These are phyloP conservation scores for Colletotrichum musicola DNA, from an alignment of 2,329 filamentous ascomycete species.

Conservation along the genomic window DNA sequence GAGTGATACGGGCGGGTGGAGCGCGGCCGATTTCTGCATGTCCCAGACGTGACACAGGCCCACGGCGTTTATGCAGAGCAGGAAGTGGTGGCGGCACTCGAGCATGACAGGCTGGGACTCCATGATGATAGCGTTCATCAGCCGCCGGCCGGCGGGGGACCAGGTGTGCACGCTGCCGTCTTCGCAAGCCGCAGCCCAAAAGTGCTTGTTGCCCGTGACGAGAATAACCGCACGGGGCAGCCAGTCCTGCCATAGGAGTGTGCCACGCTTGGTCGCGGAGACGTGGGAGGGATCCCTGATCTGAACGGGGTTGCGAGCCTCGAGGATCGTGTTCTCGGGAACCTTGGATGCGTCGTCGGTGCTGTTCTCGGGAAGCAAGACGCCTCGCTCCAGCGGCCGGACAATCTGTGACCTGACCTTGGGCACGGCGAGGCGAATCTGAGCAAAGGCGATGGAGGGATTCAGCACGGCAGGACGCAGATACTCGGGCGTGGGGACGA, in stretches of 20 bases:
- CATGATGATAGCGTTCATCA: slow-evolving; percentile 86
- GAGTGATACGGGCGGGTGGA: slow-evolving; percentile 90
- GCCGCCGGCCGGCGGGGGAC: slow-evolving; percentile 89
- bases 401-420: slow-evolving; percentile 87
- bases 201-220: slow-evolving; percentile 88
- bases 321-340: slow-evolving; percentile 81
- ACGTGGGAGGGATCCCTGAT: slow-evolving; percentile 87
- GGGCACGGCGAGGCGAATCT: slow-evolving; percentile 88
- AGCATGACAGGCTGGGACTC: slow-evolving; percentile 96
- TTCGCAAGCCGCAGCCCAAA: slow-evolving; percentile 94
- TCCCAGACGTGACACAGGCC: slow-evolving; percentile 97
- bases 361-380: slow-evolving; percentile 65
- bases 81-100: slow-evolving; percentile 89
- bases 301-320: slow-evolving; percentile 86
- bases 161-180: slow-evolving; percentile 91
- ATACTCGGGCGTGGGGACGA: slow-evolving; percentile 82
- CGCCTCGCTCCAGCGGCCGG: slow-evolving; percentile 79
- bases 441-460: slow-evolving; percentile 83
- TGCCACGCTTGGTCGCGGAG: slow-evolving; percentile 83
- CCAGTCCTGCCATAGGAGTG: slow-evolving; percentile 93
- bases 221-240: slow-evolving; percentile 89
- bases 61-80: slow-evolving; percentile 88
- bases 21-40: slow-evolving; percentile 82
- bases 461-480: slow-evolving; percentile 89
- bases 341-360: slow-evolving; percentile 72